Conservation (phyloP, 345 rosid genomes). For the Eucalyptus shirleyi region DNA sequence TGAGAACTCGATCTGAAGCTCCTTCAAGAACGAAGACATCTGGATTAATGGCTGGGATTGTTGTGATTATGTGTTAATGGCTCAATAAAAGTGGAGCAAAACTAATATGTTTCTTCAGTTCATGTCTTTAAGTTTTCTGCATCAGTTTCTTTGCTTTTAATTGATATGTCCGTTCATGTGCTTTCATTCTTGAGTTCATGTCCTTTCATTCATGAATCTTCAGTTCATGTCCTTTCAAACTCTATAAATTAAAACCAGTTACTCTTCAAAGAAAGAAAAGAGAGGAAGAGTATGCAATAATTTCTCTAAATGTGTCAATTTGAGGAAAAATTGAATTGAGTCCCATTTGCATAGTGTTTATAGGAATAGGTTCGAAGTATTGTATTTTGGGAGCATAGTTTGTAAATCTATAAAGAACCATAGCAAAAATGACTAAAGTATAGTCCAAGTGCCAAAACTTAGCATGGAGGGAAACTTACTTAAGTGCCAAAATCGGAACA, state of each 20-base stretch:
- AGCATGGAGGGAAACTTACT: rapidly evolving
- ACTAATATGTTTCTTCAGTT: background rate
- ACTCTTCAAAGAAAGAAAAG: background rate
- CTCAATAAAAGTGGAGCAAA: background rate
- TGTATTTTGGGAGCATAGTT: background rate
- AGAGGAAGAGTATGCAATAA: background rate
- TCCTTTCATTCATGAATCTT: background rate
- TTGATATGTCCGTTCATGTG: background rate
- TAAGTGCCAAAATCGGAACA: too few relatives aligned
- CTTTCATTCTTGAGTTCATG: background rate
- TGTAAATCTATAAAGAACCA: background rate
- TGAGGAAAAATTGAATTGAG: background rate
- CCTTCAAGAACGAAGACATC: background rate
- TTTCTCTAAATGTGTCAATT: background rate
- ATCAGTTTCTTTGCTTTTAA: too few relatives aligned
- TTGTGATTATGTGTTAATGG: background rate
- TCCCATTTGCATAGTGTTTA: background rate
- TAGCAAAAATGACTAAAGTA: rapidly evolving
- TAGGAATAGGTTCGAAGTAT: background rate
- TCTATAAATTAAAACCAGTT: background rate
- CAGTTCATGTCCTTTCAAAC: background rate
- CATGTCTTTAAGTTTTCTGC: background rate
- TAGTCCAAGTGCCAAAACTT: too few relatives aligned
- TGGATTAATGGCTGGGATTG: background rate
- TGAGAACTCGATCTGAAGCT: background rate